A percentile compares a stretch with the other conserved stretches of the same genome.
Conservation (phyloP, 495 filamentous ascomycete species). For the Entonaema liquescens region DNA sequence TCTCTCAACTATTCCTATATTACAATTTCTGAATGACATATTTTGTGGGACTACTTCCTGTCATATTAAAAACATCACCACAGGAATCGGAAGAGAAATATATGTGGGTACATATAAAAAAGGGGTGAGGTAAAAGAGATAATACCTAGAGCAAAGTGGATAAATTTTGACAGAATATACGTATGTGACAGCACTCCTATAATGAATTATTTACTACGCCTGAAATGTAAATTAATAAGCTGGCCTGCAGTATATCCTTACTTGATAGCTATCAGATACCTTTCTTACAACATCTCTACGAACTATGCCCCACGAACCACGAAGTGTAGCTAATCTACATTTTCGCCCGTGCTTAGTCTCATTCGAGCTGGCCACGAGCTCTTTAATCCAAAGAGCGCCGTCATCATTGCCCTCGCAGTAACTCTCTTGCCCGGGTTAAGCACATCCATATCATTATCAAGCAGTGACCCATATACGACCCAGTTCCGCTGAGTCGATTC, state of each 20-base stretch:
- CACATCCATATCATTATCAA: conserved; percentile 31
- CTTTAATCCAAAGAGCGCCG: conserved; percentile 27
- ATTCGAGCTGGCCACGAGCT: conserved; percentile 43
- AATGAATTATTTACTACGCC: too few relatives aligned
- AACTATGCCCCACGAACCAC: neutral
- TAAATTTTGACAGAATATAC: too few relatives aligned
- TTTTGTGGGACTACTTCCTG: too few relatives aligned
- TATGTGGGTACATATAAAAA: too few relatives aligned
- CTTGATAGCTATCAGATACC: neutral
- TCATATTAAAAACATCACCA: too few relatives aligned
- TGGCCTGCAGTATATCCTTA: neutral
- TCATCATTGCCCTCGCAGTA: conserved; percentile 25
- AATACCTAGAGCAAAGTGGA: too few relatives aligned
- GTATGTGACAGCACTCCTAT: too few relatives aligned
- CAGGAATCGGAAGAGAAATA: too few relatives aligned
- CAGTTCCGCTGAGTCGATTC: conserved; percentile 1
- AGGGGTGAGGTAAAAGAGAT: too few relatives aligned
- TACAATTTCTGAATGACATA: too few relatives aligned
- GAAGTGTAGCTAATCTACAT: conserved; percentile 1
- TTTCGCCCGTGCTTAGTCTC: conserved; percentile 9
- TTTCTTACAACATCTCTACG: neutral
- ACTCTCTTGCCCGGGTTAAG: conserved; percentile 29
- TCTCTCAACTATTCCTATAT: too few relatives aligned
- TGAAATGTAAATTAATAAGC: neutral
- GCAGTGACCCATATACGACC: conserved; percentile 1